Base-by-base conservation (phyloP, 805 yeast genomes). In the Myxozyma melibiosi region DNA sequence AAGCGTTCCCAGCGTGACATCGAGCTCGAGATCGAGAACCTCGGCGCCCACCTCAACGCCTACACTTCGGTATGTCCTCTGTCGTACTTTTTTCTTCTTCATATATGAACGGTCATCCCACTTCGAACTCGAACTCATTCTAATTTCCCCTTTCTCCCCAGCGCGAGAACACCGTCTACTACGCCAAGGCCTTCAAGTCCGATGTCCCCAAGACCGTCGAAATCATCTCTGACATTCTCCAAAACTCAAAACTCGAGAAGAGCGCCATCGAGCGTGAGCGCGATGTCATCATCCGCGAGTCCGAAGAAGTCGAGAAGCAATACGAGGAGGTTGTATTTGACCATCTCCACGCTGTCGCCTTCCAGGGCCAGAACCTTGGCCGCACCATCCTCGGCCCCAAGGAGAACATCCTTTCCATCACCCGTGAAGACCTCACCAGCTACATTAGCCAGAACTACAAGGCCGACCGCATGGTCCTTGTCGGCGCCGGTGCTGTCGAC, bases 321-420 rank as follows among this genome's bases (percentile, higher is more conserved):
- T 89, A 90, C 71, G 99, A 94, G 72, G 99, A 94, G 73, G 98
- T 94, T 35, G 95, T 94, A 8, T 94, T 94, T 72, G 99, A 94
- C 74, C 96, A 95, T 73, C 76, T 94, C 53, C 99, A 94, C 74
- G 90, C 95, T 45, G 89, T 90, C 33, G 90, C 96, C 8, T 94
- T 83, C 77, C 88, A 83, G 71, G 85, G 82, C 65, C 98, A 95
- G 73, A 95, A 96, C 46, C 78, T 94, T 61, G 99, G 99, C 27
- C 85, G 97, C 75, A 95, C 99, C 7, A 94, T 94, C 57, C 77
- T 94, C 58, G 99, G 99, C 0, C 98, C 99, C 18, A 81, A 90
- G 59, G 88, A 88, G 62, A 86, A 90, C 72, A 94, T 94, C 68
- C 82, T 82, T 70, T 82, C 90, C 35, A 89, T 94, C 64, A 78